Evolutionary conservation across 306 rosid species (phyloP), one percentile per base, ranked within the genome.

Genomic region (Fragaria ananassa): DNA sequence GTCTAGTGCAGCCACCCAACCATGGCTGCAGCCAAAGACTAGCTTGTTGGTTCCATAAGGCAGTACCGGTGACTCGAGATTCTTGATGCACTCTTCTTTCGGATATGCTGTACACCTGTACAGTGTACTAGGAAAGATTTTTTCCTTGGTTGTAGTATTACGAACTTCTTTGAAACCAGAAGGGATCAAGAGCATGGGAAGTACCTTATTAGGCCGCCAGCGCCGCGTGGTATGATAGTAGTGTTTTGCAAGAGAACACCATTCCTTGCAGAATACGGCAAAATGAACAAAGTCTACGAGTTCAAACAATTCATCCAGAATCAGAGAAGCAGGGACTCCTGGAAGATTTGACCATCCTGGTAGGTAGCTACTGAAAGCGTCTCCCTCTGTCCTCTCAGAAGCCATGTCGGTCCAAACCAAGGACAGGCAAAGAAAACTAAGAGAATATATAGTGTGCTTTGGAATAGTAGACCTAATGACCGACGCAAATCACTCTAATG

Each of bases 151-250:
- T 13, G 39, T 0, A 60, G 66, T 60, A 29, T 11, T 4, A 27
- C 27, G 18, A 11, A 25, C 39, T 27, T 60, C 39, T 27, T 4
- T 25, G 34, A 29, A 14, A 12, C 14, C 34, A 23, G 37, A 60
- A 60, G 66, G 66, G 39, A 60, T 60, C 66, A 60, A 4, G 3
- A 60, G 66, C 66, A 60, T 60, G 39, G 66, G 39, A 27, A 60
- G 66, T 60, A 60, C 1, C 66, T 11, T 4, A 27, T 27, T 60
- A 25, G 3, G 19, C 37, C 39, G 4, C 66, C 39, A 11, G 19
- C 66, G 39, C 39, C 27, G 19, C 4, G 39, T 27, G 6, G 66
- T 13, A 27, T 25, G 19, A 60, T 60, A 25, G 64, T 58, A 25
- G 35, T 58, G 64, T 23, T 58, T 25, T 10, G 64, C 64, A 23